These are phyloP conservation scores for Heterotrichella gracilis DNA, from an alignment of 352 stramenopile genomes.

Conservation along the genomic window DNA sequence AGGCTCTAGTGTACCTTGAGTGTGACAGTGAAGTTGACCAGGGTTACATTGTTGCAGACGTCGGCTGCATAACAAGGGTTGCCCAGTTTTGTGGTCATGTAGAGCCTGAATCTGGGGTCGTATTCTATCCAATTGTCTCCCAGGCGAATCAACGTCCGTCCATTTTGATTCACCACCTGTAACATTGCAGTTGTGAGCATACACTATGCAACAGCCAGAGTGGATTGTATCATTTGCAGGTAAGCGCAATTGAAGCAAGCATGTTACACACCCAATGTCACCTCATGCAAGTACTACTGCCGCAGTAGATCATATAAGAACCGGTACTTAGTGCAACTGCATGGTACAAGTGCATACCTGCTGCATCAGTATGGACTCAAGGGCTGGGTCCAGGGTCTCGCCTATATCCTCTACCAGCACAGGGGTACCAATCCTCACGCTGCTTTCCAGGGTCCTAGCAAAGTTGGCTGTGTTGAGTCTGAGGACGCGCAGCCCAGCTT, in stretches of 20 bases:
- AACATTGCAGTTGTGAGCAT: too few species aligned
- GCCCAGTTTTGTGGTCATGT: constrained; percentile 59
- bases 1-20: too few species aligned
- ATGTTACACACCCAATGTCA: too few species aligned
- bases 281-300: too few species aligned
- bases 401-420: constrained; percentile 67
- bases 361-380: constrained; percentile 57
- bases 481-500: constrained; percentile 45
- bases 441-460: constrained; percentile 50
- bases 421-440: constrained; percentile 46
- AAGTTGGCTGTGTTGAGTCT: constrained; percentile 61
- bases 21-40: constrained; percentile 71
- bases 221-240: too few species aligned
- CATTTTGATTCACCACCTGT: constrained; percentile 57
- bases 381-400: constrained; percentile 50
- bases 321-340: too few species aligned
- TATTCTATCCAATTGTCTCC: constrained; percentile 59
- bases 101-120: constrained; percentile 53
- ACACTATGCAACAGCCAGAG: too few species aligned
- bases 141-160: constrained; percentile 43
- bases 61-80: constrained; percentile 71
- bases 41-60: constrained; percentile 61
- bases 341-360: too few species aligned
- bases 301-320: too few species aligned
- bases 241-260: too few species aligned